Base-by-base conservation (phyloP, 495 filamentous ascomycete species). In the Talaromyces trachyspermus region DNA sequence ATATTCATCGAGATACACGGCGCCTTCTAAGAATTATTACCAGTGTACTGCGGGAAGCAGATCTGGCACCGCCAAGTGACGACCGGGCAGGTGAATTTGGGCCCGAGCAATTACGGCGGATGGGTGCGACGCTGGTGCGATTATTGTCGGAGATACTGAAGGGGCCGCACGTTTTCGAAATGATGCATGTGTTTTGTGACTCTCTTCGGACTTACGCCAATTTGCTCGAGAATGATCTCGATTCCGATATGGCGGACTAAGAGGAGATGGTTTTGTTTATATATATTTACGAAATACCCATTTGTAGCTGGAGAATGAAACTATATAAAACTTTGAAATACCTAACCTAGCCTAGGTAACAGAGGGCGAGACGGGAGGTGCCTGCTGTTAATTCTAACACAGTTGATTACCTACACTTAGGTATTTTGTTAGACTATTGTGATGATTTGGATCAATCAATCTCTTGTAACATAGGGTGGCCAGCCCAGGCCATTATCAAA, bases 221-320 rank as follows among this genome's bases (percentile, higher is more conserved):
- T 30, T 43, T 43, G 41, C 41, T 43, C 41, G 41, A 43, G 41
- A 43, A 43, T 43, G 41, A 43, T 43, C 41, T 43, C 9, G 41
- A 43, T 43, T 43, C 23, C 14, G 41, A 43, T 43, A 14, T 27
- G 41, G 19, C 41, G 22, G 41, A 43, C 26, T 41, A 23, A 43
- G 41, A 12, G 17, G 25, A 15, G 25, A 29, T 43, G 38, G 38
- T 23, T 3, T 41, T 41, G 33, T 41, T 41, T 22, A 41, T 18
- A 41, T 41, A 41, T 41, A 41, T 19, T 41, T 41, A 41, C 18
- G 38, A 41, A 37, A 15, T 37, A 37, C 15, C 33, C 19, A 9
- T 37, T 15, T 37, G 33, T 37, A 37, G 33, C 33, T 7, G 9
- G 1, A 17, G 15, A 41, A 41, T 41, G 19, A 41, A 41, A 23